These are phyloP conservation scores for Linum trigynum DNA, from an alignment of 345 rosid genomes.

Conservation along the genomic window DNA sequence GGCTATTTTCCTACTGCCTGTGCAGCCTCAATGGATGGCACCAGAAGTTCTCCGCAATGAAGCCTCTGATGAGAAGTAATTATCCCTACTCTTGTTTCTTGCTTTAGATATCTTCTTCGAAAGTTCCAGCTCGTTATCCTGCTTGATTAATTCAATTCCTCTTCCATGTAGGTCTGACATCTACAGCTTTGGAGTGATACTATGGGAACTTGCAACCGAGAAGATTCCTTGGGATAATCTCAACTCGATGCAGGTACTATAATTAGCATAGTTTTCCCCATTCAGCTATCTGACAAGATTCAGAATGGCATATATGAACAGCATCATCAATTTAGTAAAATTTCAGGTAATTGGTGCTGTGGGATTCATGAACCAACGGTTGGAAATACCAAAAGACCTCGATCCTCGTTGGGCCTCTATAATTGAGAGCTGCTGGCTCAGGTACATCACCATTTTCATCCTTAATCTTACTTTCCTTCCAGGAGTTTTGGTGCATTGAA, in stretches of 20 bases:
- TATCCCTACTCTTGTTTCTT: constrained; percentile 7
- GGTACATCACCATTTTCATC: constrained; percentile 30
- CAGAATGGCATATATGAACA: constrained; percentile 12
- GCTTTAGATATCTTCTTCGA: neutral
- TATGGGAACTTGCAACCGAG: constrained; percentile 95
- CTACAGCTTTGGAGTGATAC: constrained; percentile 83
- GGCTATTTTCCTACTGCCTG: constrained; percentile 2
- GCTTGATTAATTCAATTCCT: constrained; percentile 8
- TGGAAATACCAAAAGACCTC: constrained; percentile 69
- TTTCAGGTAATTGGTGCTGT: constrained; percentile 94
- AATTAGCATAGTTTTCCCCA: neutral
- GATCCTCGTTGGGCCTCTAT: constrained; percentile 79
- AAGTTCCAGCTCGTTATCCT: neutral
- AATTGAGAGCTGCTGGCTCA: constrained; percentile 90
- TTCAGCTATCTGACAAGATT: neutral
- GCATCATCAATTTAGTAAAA: constrained; percentile 18
- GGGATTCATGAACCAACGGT: constrained; percentile 91
- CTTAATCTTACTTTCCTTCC: neutral
- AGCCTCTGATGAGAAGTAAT: constrained; percentile 89
- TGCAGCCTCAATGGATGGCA: constrained; percentile 99
- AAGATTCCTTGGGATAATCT: constrained; percentile 97
- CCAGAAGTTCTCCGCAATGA: constrained; percentile 97
- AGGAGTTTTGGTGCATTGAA: no score
- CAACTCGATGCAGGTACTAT: constrained; percentile 79
- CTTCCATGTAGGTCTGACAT: constrained; percentile 66